phyloP scores from a whole-genome alignment of 2,329 filamentous ascomycete species.

The Nemania diffusa region DNA sequence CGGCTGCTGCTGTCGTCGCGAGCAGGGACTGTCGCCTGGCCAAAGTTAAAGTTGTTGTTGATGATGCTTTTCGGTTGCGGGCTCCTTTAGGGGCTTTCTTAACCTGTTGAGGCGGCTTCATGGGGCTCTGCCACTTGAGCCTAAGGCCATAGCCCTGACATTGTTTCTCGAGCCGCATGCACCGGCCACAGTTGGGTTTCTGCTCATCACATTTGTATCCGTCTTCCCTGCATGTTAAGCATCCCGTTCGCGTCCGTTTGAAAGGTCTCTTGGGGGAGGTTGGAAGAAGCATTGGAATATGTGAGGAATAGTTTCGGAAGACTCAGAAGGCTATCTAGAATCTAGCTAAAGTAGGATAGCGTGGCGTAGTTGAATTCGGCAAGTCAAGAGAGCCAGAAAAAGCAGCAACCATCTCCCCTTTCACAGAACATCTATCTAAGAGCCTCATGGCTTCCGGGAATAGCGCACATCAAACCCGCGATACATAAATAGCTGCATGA shows the following conservation, averaged over 20 bases:
- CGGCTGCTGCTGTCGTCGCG: background rate
- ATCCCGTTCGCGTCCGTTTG: constrained; percentile 46
- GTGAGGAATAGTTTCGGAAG: background rate
- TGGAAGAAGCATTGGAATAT: background rate
- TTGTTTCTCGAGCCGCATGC: constrained; percentile 45
- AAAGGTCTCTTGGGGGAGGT: constrained; percentile 32
- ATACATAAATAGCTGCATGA: too few species aligned
- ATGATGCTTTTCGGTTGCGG: constrained; percentile 18
- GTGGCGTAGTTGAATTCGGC: background rate
- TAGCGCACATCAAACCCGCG: too few species aligned
- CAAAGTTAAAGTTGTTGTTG: constrained; percentile 7
- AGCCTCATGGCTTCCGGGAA: too few species aligned
- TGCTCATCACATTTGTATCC: constrained; percentile 51
- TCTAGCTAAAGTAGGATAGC: background rate
- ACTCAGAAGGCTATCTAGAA: background rate
- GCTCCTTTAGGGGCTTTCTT: constrained; percentile 21
- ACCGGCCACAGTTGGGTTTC: constrained; percentile 48
- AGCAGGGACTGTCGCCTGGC: constrained; percentile 1
- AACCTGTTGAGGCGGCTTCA: constrained; percentile 23
- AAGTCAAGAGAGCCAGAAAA: background rate
- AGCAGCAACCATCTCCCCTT: too few species aligned
- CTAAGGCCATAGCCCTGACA: constrained; percentile 49
- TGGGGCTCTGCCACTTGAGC: constrained; percentile 45
- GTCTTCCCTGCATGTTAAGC: constrained; percentile 48
- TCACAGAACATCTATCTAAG: too few species aligned